A percentile compares a stretch with the other conserved stretches of the same genome.
These are phyloP conservation scores for Agaricus sinodeliciosus DNA, from an alignment of 768 basidiomycete species.

Conservation along the genomic window DNA sequence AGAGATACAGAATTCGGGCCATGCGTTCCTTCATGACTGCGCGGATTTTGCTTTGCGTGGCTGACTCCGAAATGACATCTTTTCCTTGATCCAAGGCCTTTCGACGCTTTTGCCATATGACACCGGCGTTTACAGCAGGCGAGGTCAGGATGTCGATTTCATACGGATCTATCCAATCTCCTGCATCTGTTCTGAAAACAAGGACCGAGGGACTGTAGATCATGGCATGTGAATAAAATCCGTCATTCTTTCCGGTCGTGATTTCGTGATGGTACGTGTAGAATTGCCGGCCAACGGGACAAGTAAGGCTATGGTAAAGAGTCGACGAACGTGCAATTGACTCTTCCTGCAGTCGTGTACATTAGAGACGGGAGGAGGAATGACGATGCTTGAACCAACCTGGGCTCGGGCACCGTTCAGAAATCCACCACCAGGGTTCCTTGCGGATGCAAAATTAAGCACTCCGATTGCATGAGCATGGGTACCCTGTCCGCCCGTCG, in stretches of 20 bases:
- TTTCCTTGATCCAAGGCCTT: not conserved
- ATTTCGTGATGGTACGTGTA: slow-evolving; percentile 41
- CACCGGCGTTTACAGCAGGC: slow-evolving; percentile 61
- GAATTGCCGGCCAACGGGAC: slow-evolving; percentile 44
- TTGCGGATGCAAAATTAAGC: slow-evolving; percentile 69
- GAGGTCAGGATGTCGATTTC: slow-evolving; percentile 58
- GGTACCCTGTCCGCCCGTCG: not conserved
- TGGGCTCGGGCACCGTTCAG: slow-evolving; percentile 50
- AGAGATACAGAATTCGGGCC: slow-evolving; percentile 56
- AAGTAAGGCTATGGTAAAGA: slow-evolving; percentile 54
- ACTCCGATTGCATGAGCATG: slow-evolving; percentile 36
- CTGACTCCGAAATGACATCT: slow-evolving; percentile 2
- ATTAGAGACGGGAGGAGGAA: not conserved
- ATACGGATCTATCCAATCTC: slow-evolving; percentile 47
- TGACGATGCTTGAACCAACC: slow-evolving; percentile 10
- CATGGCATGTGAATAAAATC: slow-evolving; percentile 69
- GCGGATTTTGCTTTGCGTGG: slow-evolving; percentile 20
- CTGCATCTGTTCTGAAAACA: slow-evolving; percentile 53
- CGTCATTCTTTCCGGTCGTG: slow-evolving; percentile 34
- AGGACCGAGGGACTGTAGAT: slow-evolving; percentile 57
- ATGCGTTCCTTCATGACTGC: slow-evolving; percentile 62
- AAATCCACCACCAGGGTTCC: slow-evolving; percentile 66
- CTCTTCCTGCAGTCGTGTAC: slow-evolving; percentile 50
- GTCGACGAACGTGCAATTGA: slow-evolving; percentile 69
- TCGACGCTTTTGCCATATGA: slow-evolving; percentile 19